Percentiles rank a stretch among this genome's conserved stretches.
phyloP scores from a whole-genome alignment of 1,139 yeast species.

The Insectozyma bohioensis region DNA sequence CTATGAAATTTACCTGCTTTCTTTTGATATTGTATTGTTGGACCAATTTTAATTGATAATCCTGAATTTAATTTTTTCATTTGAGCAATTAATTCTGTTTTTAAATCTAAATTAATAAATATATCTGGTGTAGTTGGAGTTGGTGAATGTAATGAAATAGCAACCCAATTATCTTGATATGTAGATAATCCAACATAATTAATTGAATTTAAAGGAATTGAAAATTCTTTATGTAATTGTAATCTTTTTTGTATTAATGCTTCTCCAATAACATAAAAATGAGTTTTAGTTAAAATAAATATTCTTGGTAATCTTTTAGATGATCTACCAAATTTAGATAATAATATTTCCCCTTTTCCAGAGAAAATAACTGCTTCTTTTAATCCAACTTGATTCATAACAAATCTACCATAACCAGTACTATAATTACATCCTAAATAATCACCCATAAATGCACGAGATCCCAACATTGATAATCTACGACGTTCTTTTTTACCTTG shows the following conservation, averaged over 20 bases:
- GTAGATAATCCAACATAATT: constrained; percentile 67
- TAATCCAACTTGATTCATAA: constrained; percentile 67
- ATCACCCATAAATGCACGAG: constrained; percentile 92
- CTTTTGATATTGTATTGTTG: constrained; percentile 79
- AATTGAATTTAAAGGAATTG: constrained; percentile 61
- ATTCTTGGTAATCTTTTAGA: constrained; percentile 76
- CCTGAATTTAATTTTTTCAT: constrained; percentile 63
- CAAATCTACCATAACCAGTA: constrained; percentile 68
- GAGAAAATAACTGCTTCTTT: constrained; percentile 76
- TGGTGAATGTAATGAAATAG: constrained; percentile 56
- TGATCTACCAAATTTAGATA: constrained; percentile 90
- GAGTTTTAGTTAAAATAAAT: constrained; percentile 62
- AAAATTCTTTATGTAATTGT: constrained; percentile 62
- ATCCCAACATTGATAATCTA: constrained; percentile 81
- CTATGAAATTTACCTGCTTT: constrained; percentile 82
- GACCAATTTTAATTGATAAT: constrained; percentile 64
- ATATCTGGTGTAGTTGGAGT: constrained; percentile 71
- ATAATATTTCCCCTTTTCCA: constrained; percentile 73
- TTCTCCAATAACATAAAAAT: constrained; percentile 71
- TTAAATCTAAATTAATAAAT: constrained; percentile 75
- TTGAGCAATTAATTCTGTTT: constrained; percentile 85
- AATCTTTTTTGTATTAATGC: constrained; percentile 71
- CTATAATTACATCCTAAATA: constrained; percentile 81
- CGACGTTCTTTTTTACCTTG: constrained; percentile 87
- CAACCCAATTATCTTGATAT: constrained; percentile 92